These are phyloP conservation scores for Cercospora beticola DNA, from an alignment of 2,329 filamentous ascomycete species.

Conservation along the genomic window DNA sequence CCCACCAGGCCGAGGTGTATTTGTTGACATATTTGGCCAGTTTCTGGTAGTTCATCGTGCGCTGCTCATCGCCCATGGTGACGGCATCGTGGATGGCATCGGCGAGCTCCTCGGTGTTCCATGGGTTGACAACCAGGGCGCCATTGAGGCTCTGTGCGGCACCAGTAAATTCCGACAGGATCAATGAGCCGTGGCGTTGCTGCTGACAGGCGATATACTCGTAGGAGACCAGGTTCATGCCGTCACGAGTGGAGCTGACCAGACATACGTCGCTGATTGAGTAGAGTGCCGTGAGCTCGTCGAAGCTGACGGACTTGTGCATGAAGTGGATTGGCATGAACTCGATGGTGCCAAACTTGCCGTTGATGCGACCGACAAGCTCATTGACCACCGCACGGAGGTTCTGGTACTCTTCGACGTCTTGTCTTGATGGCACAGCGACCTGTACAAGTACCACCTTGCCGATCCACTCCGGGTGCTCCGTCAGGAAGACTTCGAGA, in stretches of 20 bases:
- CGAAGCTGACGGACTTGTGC: constrained; percentile 92
- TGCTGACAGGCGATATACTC: constrained; percentile 96
- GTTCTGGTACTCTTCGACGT: constrained; percentile 98
- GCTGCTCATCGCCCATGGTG: constrained; percentile 88
- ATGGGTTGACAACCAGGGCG: constrained; percentile 92
- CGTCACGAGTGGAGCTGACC: constrained; percentile 92
- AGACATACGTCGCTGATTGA: constrained; percentile 89
- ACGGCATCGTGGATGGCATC: constrained; percentile 95
- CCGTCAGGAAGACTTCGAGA: constrained; percentile 91
- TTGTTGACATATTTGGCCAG: constrained; percentile 94
- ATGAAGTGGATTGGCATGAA: constrained; percentile 99
- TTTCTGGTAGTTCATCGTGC: constrained; percentile 83
- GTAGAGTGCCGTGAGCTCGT: constrained; percentile 91
- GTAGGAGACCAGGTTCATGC: constrained; percentile 98
- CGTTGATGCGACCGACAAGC: constrained; percentile 93
- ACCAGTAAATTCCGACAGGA: constrained; percentile 94
- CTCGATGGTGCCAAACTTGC: constrained; percentile 92
- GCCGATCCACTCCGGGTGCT: constrained; percentile 97
- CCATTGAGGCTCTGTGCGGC: constrained; percentile 93
- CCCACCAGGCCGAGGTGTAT: constrained; percentile 97
- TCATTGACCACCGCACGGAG: constrained; percentile 94
- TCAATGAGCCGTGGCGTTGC: constrained; percentile 87
- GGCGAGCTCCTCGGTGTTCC: constrained; percentile 95
- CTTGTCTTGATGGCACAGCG: constrained; percentile 88
- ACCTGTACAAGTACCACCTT: constrained; percentile 96